Percentiles rank a stretch among this genome's conserved stretches.
These are phyloP conservation scores for Cystofilobasidium ferigula DNA, from an alignment of 768 basidiomycete genomes.

Conservation along the genomic window DNA sequence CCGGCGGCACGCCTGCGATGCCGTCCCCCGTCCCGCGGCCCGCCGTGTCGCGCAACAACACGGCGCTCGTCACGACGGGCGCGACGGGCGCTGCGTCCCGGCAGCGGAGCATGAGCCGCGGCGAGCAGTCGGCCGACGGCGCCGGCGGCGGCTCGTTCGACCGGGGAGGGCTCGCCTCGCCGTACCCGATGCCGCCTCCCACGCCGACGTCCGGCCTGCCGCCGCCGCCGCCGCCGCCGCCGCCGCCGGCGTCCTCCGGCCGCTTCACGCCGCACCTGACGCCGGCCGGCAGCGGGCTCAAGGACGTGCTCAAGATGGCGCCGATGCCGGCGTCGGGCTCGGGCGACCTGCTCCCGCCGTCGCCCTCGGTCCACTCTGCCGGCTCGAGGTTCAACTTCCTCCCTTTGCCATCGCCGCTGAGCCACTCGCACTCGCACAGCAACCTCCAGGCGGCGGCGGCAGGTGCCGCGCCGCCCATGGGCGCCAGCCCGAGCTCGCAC, in stretches of 20 bases:
- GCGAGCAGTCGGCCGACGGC: not conserved
- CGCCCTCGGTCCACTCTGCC: slow-evolving; percentile 16
- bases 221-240: no score
- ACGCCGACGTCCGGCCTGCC: not conserved
- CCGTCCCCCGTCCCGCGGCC: not conserved
- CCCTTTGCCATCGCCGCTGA: slow-evolving; percentile 15
- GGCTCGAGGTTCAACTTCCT: slow-evolving; percentile 13
- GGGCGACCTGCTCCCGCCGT: slow-evolving; percentile 22
- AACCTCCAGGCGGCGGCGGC: slow-evolving; percentile 5
- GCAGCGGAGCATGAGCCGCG: slow-evolving; percentile 1
- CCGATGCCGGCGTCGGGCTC: slow-evolving; percentile 6
- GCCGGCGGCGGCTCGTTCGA: no score
- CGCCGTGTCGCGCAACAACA: slow-evolving; percentile 10
- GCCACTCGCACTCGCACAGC: not conserved
- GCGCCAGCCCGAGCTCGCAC: not conserved
- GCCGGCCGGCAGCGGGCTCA: slow-evolving; percentile 10
- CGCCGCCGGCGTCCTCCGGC: no score
- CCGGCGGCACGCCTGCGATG: not conserved
- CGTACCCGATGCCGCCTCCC: slow-evolving; percentile 1
- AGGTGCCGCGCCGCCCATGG: not conserved
- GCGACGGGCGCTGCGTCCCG: not conserved
- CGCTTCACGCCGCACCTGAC: not conserved
- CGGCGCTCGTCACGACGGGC: slow-evolving; percentile 10
- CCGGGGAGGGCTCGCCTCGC: not conserved
- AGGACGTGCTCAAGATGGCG: slow-evolving; percentile 24